Percentiles rank a stretch among this genome's conserved stretches.
Evolutionary conservation across 2,329 filamentous ascomycete species (phyloP).

Genomic region (Teratosphaeriaceae sp.): DNA sequence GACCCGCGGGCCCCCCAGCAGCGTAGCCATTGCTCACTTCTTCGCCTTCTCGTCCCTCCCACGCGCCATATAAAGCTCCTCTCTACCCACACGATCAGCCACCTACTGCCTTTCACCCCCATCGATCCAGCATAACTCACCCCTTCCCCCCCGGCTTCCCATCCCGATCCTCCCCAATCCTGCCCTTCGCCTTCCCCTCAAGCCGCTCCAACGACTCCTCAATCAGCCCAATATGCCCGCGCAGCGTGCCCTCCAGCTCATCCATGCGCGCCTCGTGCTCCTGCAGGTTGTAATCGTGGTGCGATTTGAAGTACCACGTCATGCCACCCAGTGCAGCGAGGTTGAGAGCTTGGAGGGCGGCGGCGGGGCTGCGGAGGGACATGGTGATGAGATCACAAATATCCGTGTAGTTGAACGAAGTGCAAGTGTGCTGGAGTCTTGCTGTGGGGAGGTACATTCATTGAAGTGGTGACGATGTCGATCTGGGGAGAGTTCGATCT

Average conservation of each 20-base stretch:
- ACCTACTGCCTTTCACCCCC: neutral
- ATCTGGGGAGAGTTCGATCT: no score
- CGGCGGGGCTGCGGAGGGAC: slow-evolving; percentile 12
- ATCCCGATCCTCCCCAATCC: slow-evolving; percentile 19
- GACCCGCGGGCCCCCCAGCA: no score
- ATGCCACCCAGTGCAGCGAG: slow-evolving; percentile 14
- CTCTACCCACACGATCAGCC: slow-evolving; percentile 8
- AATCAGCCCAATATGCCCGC: slow-evolving; percentile 43
- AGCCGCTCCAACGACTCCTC: slow-evolving; percentile 40
- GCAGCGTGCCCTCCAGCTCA: slow-evolving; percentile 41
- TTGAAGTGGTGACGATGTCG: no score
- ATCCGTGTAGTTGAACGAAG: no score
- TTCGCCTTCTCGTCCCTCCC: slow-evolving; percentile 16
- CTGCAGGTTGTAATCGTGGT: slow-evolving; percentile 38
- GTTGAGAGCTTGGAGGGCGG: slow-evolving; percentile 11
- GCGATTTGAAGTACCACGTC: slow-evolving; percentile 22
- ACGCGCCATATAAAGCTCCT: slow-evolving; percentile 13
- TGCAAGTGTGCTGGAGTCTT: no score
- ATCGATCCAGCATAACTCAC: slow-evolving; percentile 19
- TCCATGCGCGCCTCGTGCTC: slow-evolving; percentile 44
- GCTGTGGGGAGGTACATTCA: no score
- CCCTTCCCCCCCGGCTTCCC: slow-evolving; percentile 33
- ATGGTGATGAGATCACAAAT: no score
- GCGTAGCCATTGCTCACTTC: no score
- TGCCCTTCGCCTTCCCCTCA: slow-evolving; percentile 33